Base-by-base conservation (phyloP, 352 stramenopile species). In the Pythium oligandrum region DNA sequence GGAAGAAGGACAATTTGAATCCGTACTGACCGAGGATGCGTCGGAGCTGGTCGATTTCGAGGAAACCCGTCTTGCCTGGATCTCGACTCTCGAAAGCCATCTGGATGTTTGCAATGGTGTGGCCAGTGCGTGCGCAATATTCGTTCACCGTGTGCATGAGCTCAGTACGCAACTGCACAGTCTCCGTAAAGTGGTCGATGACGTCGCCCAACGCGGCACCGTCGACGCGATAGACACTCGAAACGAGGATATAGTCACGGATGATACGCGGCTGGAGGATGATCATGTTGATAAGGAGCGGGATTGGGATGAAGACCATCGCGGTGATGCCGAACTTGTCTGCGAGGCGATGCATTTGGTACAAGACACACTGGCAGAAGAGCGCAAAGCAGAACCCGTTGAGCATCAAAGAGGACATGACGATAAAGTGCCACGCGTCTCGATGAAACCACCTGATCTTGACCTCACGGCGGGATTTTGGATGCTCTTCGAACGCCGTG, bases 351-450 rank as follows among this genome's bases (percentile, higher is more conserved):
- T 36, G 48, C 38, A 66, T 26, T 8, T 66, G 40, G 50, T 66
- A 66, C 6, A 59, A 30, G 3, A 66, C 44, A 32, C 37, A 36
- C n/a, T 57, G 51, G 38, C 59, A 64, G 37, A 64, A 46, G 44
- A 64, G 51, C 31, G 57, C 57, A 11, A 59, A 45, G 57, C 59
- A 64, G 45, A 64, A 64, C 6, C 44, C 57, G 39, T 64, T 58
- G 6, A 59, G 42, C 57, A 64, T 64, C 45, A 64, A 45, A 31
- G 17, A 4, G 6, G 31, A 11, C 7, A 53, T 53, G 10, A 53
- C 36, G 33, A 53, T 10, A 43, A 53, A 43, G 36, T 53, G 47
- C 32, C 34, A 53, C n/a, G 38, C 45, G 7, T 17, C 5, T 6
- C 32, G 8, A 5, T 17, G 17, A 32, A 51, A 51, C 33, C 34